A percentile compares a stretch with the other conserved stretches of the same genome.
Evolutionary conservation across 495 filamentous ascomycete species (phyloP).

Genomic region (Lasiosphaeria ovina): DNA sequence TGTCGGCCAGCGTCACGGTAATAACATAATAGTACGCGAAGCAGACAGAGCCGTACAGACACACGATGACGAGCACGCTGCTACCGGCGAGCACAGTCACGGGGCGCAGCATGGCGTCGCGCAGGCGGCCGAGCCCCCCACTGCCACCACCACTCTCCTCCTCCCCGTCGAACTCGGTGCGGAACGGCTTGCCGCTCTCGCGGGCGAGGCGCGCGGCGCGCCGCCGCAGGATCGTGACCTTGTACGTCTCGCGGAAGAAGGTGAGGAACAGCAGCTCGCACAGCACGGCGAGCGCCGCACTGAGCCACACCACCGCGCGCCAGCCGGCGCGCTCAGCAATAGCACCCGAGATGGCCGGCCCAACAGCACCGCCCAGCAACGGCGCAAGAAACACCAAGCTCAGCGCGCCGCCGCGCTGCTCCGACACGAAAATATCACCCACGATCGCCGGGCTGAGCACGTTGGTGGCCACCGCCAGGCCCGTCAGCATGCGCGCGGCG

Average conservation of each 20-base stretch:
- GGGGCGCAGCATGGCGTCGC: constrained; percentile 48
- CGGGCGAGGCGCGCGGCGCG: constrained; percentile 41
- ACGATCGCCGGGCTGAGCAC: constrained; percentile 59
- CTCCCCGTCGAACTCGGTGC: constrained; percentile 29
- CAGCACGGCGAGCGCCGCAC: constrained; percentile 44
- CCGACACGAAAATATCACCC: constrained; percentile 54
- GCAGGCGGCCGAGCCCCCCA: constrained; percentile 24
- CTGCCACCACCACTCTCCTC: constrained; percentile 19
- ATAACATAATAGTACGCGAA: constrained; percentile 57
- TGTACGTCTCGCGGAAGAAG: constrained; percentile 51
- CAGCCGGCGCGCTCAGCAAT: constrained; percentile 60
- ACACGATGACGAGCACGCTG: constrained; percentile 48
- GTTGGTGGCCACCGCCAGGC: constrained; percentile 51
- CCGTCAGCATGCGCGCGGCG: constrained; percentile 48
- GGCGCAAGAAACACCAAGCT: constrained; percentile 49
- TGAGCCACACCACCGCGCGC: constrained; percentile 56
- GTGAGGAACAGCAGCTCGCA: constrained; percentile 48
- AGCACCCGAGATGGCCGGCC: constrained; percentile 59
- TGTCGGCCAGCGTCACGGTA: constrained; percentile 51
- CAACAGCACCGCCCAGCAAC: constrained; percentile 51
- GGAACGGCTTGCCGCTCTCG: constrained; percentile 20
- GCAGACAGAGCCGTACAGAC: constrained; percentile 47
- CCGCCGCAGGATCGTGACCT: constrained; percentile 46
- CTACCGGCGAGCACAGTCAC: constrained; percentile 46
- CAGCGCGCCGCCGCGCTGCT: constrained; percentile 53